Evolutionary conservation across 2,329 filamentous ascomycete species (phyloP), one percentile per base, ranked within the genome.

Genomic region (Claviceps sp.): DNA sequence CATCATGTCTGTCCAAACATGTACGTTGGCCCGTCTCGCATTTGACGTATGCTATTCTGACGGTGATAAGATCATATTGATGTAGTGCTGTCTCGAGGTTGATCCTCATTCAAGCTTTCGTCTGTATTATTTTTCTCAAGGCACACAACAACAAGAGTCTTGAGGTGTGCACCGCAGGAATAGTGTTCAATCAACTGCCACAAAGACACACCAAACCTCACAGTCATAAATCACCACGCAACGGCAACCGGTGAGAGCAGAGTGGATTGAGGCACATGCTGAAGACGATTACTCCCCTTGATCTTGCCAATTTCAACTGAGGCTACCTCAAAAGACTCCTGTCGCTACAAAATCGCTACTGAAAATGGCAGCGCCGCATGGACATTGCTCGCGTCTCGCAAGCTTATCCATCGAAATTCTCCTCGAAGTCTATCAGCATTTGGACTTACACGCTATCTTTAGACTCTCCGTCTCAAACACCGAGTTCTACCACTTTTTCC

Each of bases 361-460:
- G 53, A 20, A 20, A 6, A 63, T 65, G 62, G 54, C 58, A 7
- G 38, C 48, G 5, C 47, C 49, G 40, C 44, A 50, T n/a, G 51
- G 51, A 41, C 55, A 54, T 44, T 20, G 49, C 2, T 54, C 55
- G 24, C 55, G 52, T 41, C 57, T 70, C 20, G 55, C 62, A 46
- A 58, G 57, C 44, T 54, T 73, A 47, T 74, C 76, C 0, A 62
- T 68, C 3, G 76, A 79, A 57, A 67, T 76, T 18, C 59, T 76
- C 2, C 60, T 77, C 11, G 70, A 74, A 20, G 71, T 78, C 24
- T 74, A 74, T 57, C 68, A 70, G 34, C 56, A 70, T 18, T 62
- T 78, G 49, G 67, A 73, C 51, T 54, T 75, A 1, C 57, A 62
- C 2, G 69, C 69, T 24, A 64, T 73, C 38, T 68, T 67, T 49